Evolutionary conservation across 2,329 filamentous ascomycete species (phyloP).

Genomic region (Dactylonectria macrodidyma): DNA sequence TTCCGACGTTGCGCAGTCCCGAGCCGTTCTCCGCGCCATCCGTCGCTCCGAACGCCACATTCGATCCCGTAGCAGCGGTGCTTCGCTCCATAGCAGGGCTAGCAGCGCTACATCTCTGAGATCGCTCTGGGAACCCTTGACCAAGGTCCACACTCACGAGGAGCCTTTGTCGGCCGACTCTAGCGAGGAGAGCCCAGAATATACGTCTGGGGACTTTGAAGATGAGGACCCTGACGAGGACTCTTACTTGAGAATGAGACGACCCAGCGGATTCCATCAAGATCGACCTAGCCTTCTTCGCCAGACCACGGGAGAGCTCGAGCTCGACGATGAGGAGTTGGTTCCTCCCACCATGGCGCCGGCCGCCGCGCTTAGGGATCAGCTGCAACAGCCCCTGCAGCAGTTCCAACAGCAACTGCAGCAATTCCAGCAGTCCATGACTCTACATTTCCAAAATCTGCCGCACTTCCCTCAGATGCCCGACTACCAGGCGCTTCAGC

Average conservation of each 20-base stretch:
- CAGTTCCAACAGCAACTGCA: slow-evolving; percentile 86
- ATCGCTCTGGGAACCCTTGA: slow-evolving; percentile 75
- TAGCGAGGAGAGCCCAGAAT: slow-evolving; percentile 60
- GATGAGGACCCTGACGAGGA: slow-evolving; percentile 58
- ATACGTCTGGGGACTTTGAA: slow-evolving; percentile 62
- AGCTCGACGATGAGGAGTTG: slow-evolving; percentile 47
- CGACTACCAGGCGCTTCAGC: slow-evolving; percentile 77
- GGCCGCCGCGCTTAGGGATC: slow-evolving; percentile 80
- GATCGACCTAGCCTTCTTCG: slow-evolving; percentile 55
- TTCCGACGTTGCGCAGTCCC: slow-evolving; percentile 78
- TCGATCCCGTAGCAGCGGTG: slow-evolving; percentile 79
- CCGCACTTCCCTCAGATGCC: slow-evolving; percentile 72
- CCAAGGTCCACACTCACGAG: slow-evolving; percentile 51
- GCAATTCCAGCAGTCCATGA: slow-evolving; percentile 81
- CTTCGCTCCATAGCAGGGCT: slow-evolving; percentile 71
- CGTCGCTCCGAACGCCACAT: slow-evolving; percentile 73
- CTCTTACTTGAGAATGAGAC: slow-evolving; percentile 55
- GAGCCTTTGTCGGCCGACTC: slow-evolving; percentile 59
- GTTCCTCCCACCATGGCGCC: slow-evolving; percentile 73
- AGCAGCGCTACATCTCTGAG: slow-evolving; percentile 78
- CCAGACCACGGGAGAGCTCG: slow-evolving; percentile 55
- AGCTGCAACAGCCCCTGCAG: slow-evolving; percentile 79
- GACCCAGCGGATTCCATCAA: slow-evolving; percentile 47
- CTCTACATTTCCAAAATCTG: slow-evolving; percentile 74
- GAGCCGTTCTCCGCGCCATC: slow-evolving; percentile 75